Evolutionary conservation across 1,139 yeast genomes (phyloP), one percentile per base, ranked within the genome.

Genomic region (Candida gigantensis): DNA sequence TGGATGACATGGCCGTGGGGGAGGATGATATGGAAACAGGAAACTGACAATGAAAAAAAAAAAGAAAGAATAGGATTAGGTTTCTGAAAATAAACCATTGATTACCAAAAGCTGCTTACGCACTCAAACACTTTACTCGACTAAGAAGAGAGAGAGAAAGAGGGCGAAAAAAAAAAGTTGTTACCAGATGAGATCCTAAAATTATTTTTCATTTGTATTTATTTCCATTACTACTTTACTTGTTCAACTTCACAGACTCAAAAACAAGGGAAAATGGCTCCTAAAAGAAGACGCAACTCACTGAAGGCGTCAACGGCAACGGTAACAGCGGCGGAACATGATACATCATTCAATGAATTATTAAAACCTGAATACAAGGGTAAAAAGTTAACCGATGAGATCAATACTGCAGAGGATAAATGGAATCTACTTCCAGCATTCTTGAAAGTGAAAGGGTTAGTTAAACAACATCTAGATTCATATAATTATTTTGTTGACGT

Each of bases 401-500:
- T 92, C 58, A 80, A 80, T 51, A 88, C 97, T 0, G 95, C 95
- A 10, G 71, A 84, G 53, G 99, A 92, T 62, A 92, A 92, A 62
- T 92, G 99, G 99, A 84, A 92, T 51, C 70, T 92, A 38, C 65
- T 92, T 30, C 99, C 99, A 0, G 98, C 98, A 0, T 92, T 92
- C 56, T 68, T 92, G 43, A 89, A 89, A 56, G 96, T 94, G 30
- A 92, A 92, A 59, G 99, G 99, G 36, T 70, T 92, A 35, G 97
- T 92, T 32, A 92, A 94, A 55, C 99, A 92, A 65, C 98, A 92
- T 68, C 70, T 94, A 55, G 98, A 92, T 56, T 92, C 98, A 12
- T 92, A 89, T 73, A 90, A 92, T 57, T 92, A 87, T 63, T 92
- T 92, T 60, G 95, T 92, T 19, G 97, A 94, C 55, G 82, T 81